These are phyloP conservation scores for Geotrichum phurueaensis DNA, from an alignment of 1,139 yeast genomes.

Conservation along the genomic window DNA sequence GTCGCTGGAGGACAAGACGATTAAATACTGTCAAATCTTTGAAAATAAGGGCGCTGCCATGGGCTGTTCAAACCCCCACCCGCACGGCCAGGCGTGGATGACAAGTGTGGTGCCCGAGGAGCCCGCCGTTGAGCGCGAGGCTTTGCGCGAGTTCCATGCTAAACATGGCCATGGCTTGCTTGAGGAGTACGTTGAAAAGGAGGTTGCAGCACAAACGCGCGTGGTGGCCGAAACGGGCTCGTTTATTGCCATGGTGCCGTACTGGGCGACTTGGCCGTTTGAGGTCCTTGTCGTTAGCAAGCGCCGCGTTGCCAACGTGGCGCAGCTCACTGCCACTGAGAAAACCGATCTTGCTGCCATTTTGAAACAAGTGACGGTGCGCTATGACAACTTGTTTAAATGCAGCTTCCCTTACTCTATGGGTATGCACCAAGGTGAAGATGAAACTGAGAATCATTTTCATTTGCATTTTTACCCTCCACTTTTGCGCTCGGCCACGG, in stretches of 20 bases:
- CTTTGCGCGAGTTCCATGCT: conserved; percentile 44
- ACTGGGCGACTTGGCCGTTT: conserved; percentile 83
- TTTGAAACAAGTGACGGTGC: conserved; percentile 50
- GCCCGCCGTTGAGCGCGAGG: conserved; percentile 47
- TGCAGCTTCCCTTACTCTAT: conserved; percentile 73
- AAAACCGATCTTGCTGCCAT: conserved; percentile 53
- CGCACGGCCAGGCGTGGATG: conserved; percentile 77
- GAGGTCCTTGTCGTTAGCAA: conserved; percentile 60
- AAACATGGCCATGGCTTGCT: conserved; percentile 47
- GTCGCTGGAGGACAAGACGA: conserved; percentile 40
- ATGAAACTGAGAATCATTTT: conserved; percentile 48
- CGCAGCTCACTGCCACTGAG: conserved; percentile 47
- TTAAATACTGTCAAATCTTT: conserved; percentile 61
- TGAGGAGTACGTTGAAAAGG: conserved; percentile 60
- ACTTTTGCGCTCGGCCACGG: conserved; percentile 65
- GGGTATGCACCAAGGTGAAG: conserved; percentile 60
- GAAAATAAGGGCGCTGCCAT: conserved; percentile 75
- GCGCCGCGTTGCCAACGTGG: conserved; percentile 48
- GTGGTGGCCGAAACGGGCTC: conserved; percentile 56
- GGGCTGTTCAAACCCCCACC: conserved; percentile 83
- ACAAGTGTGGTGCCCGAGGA: conserved; percentile 62
- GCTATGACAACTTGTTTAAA: conserved; percentile 65
- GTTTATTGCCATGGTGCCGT: conserved; percentile 68
- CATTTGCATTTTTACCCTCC: conserved; percentile 81
- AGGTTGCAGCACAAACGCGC: conserved; percentile 41